Evolutionary conservation across 257 asterid species (phyloP).

Genomic region (Mentha longifolia): DNA sequence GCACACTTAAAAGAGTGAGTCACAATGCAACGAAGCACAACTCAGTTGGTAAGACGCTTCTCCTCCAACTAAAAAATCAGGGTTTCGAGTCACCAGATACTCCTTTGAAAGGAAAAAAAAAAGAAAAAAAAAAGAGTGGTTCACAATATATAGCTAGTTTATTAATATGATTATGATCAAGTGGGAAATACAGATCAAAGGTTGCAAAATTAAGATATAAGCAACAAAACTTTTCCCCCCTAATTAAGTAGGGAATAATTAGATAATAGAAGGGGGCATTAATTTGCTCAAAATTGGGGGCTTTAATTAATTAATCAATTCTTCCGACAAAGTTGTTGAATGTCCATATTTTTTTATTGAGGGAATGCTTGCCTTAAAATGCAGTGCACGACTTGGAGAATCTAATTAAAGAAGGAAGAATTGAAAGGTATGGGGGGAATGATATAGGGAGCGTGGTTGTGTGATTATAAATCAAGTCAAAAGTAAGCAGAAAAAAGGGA

Average conservation of each 20-base stretch:
- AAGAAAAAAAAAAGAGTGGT: not conserved
- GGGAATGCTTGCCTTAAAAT: slow-evolving; percentile 37
- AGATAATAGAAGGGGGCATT: not conserved
- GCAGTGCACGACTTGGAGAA: slow-evolving; percentile 11
- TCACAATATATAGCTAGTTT: not conserved
- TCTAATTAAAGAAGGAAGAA: not conserved
- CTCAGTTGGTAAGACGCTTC: too few relatives aligned
- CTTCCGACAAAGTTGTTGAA: not conserved
- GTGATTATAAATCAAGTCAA: slow-evolving; percentile 39
- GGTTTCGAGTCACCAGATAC: too few relatives aligned
- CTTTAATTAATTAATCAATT: not conserved
- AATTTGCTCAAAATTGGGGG: not conserved
- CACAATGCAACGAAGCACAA: not conserved
- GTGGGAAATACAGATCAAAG: not conserved
- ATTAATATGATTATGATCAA: not conserved
- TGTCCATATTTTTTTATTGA: not conserved
- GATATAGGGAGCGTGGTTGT: slow-evolving; percentile 43
- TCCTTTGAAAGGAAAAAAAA: too few relatives aligned
- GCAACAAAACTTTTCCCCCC: not conserved
- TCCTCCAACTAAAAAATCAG: too few relatives aligned
- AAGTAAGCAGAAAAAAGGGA: slow-evolving; percentile 16
- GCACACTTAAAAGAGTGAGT: slow-evolving; percentile 22
- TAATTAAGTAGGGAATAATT: slow-evolving; percentile 20
- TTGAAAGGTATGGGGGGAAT: slow-evolving; percentile 22
- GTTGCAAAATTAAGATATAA: not conserved